These are phyloP conservation scores for Coemansia sp. DNA, from an alignment of 192 early-diverging fungal species.

Conservation along the genomic window DNA sequence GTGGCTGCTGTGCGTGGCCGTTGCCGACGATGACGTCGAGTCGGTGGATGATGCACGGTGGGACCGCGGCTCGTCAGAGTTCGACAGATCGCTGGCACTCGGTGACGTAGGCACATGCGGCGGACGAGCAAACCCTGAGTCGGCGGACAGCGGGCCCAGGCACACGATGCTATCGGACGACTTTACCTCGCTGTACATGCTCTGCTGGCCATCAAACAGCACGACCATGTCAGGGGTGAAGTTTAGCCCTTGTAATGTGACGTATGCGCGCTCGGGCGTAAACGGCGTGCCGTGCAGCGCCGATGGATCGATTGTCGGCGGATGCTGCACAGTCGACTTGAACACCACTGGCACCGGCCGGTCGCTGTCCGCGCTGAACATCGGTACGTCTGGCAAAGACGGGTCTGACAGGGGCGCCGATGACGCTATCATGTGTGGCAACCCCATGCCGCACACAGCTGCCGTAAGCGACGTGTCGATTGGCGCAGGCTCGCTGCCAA, in stretches of 20 bases:
- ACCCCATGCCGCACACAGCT: conserved; percentile 34
- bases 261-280: conserved; percentile 32
- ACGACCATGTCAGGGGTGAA: conserved; percentile 69
- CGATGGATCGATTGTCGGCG: conserved; percentile 35
- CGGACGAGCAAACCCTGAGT: conserved; percentile 12
- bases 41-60: conserved; percentile 48
- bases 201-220: conserved; percentile 63
- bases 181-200: conserved; percentile 43
- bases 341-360: conserved; percentile 42
- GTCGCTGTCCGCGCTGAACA: conserved; percentile 13
- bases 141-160: conserved; percentile 40
- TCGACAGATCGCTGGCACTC: conserved; percentile 43
- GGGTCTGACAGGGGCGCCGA: conserved; percentile 15
- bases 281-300: conserved; percentile 15
- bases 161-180: conserved; percentile 46
- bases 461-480: conserved; percentile 44
- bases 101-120: conserved; percentile 32
- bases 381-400: background rate
- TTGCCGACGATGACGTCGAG: conserved; percentile 39
- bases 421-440: conserved; percentile 20
- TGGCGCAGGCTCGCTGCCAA: background rate
- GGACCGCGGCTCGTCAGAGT: conserved; percentile 18
- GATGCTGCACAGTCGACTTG: conserved; percentile 41
- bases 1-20: conserved; percentile 25
- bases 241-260: conserved; percentile 70